Conservation (phyloP, 345 rosid genomes). For the Brassica cretica region DNA sequence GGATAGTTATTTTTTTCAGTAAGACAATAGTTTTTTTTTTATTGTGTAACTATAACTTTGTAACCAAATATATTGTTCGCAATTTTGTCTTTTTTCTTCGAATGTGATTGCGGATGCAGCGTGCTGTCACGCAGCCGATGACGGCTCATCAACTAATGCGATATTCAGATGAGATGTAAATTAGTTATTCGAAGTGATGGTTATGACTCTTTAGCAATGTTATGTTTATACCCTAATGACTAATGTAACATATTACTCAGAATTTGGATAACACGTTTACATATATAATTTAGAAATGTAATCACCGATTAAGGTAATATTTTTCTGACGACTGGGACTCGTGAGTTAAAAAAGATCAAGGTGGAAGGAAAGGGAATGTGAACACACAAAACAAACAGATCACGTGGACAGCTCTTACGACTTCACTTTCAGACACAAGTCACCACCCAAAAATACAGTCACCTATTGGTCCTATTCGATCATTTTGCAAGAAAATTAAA, state of each 20-base stretch:
- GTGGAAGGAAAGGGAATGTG: slow-evolving; percentile 36
- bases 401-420: slow-evolving; percentile 39
- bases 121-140: slow-evolving; percentile 25
- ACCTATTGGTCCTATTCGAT: slow-evolving; percentile 8
- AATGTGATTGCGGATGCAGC: slow-evolving; percentile 21
- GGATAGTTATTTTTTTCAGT: neutral
- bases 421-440: slow-evolving; percentile 38
- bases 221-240: neutral
- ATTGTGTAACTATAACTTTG: neutral
- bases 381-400: slow-evolving; percentile 22
- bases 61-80: slow-evolving; percentile 15
- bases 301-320: neutral
- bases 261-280: neutral
- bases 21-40: neutral
- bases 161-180: neutral
- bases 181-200: neutral
- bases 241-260: neutral
- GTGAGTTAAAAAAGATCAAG: neutral
- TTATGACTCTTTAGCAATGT: neutral
- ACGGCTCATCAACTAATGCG: slow-evolving; percentile 12
- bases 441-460: slow-evolving; percentile 21
- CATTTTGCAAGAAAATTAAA: neutral
- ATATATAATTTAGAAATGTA: slow-evolving; percentile 5
- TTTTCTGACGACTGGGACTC: neutral
- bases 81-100: slow-evolving; percentile 24